phyloP scores from a whole-genome alignment of 345 rosid species.

The Lepidium africanum region DNA sequence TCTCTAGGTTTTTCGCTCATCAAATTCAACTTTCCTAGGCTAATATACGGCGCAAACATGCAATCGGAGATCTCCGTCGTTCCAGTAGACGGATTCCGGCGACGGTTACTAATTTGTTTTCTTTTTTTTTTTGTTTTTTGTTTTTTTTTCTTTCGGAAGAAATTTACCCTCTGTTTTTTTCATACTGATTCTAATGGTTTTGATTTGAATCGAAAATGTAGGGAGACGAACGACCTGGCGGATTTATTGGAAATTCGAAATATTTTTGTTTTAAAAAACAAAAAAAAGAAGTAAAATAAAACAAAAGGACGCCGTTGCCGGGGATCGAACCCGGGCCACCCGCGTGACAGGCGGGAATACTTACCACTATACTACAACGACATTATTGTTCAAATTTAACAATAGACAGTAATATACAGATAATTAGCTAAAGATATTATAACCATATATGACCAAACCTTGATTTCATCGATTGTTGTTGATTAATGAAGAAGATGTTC shows the following conservation, averaged over 20 bases:
- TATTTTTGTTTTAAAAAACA: too few relatives aligned
- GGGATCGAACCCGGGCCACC: conserved; percentile 98
- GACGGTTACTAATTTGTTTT: not conserved
- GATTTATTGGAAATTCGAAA: conserved; percentile 15
- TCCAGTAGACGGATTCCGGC: not conserved
- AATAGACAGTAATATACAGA: too few relatives aligned
- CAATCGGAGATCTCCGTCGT: conserved; percentile 16
- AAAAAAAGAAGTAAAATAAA: not conserved
- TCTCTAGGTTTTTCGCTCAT: not conserved
- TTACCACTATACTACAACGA: conserved; percentile 98
- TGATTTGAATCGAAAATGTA: conserved; percentile 19
- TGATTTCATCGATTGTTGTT: too few relatives aligned
- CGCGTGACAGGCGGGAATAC: conserved; percentile 98
- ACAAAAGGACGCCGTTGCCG: conserved; percentile 47
- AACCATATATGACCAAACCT: too few relatives aligned
- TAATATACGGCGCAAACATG: conserved; percentile 4
- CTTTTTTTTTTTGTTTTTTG: too few relatives aligned
- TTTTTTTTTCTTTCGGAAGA: not conserved
- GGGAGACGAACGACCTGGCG: conserved; percentile 28
- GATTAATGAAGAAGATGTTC: too few relatives aligned
- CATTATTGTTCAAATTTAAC: not conserved
- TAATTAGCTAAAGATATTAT: too few relatives aligned
- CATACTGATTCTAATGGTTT: conserved; percentile 16
- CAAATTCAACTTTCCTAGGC: not conserved
- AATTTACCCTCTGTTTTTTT: not conserved